Evolutionary conservation across 1,284 basidiomycete genomes (phyloP).

Genomic region (Vanrija humicola): DNA sequence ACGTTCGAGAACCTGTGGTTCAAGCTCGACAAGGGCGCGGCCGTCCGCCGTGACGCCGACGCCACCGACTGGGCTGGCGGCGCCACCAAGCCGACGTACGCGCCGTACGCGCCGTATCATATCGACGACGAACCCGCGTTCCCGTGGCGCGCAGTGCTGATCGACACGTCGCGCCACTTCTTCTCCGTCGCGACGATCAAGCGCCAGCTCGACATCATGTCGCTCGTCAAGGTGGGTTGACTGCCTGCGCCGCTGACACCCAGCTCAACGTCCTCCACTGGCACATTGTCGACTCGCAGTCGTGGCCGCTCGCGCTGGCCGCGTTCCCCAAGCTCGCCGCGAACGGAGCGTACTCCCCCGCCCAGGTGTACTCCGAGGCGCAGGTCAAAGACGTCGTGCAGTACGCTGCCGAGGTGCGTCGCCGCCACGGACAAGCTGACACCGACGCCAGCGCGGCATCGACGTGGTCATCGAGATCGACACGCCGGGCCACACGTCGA

Average conservation of each 20-base stretch:
- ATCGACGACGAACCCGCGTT: constrained; percentile 51
- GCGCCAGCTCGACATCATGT: constrained; percentile 73
- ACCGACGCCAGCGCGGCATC: constrained; percentile 58
- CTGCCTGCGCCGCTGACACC: not conserved
- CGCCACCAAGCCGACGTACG: constrained; percentile 8
- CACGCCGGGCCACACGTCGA: constrained; percentile 64
- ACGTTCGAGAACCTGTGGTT: constrained; percentile 71
- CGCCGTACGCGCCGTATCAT: constrained; percentile 37
- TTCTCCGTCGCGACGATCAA: not conserved
- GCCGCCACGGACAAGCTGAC: constrained; percentile 48
- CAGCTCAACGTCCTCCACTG: constrained; percentile 66
- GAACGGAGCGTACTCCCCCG: constrained; percentile 65
- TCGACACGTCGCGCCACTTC: constrained; percentile 61
- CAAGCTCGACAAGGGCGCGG: not conserved
- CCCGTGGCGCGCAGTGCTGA: constrained; percentile 63
- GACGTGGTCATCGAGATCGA: constrained; percentile 72
- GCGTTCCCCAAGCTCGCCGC: constrained; percentile 60
- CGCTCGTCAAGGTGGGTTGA: constrained; percentile 66
- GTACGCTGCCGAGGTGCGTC: constrained; percentile 59
- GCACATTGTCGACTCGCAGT: constrained; percentile 30
- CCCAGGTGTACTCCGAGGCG: constrained; percentile 57
- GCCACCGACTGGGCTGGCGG: not conserved
- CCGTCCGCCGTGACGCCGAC: not conserved
- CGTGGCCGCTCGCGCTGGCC: constrained; percentile 67
- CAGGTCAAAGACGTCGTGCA: constrained; percentile 63